Evolutionary conservation across 768 basidiomycete genomes (phyloP), one percentile per base, ranked within the genome.

Genomic region (Plicaturopsis crispa): DNA sequence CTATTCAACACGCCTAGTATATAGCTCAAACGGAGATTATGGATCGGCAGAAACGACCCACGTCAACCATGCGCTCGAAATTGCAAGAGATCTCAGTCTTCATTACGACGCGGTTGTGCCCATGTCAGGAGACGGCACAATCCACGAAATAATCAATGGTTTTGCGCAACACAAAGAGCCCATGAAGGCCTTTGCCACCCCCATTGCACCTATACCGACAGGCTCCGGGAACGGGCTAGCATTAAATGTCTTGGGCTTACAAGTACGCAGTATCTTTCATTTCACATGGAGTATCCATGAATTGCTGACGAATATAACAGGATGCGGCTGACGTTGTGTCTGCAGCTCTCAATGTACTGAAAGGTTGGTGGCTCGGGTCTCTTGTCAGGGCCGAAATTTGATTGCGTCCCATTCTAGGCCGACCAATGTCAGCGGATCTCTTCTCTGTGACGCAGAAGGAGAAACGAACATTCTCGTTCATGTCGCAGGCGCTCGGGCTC

Each of bases 101-200:
- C 65, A 70, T 12, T 84, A 72, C 44, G 88, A 91, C 45, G 85
- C 79, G 0, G 54, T 93, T 30, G 70, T 86, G 24, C 59, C 77
- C 21, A 70, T 92, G 17, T 90, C 87, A 0, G 90, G 90, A 0
- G 90, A 93, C 49, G 90, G 90, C 6, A 66, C 88, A 24, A 52
- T 89, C 12, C 84, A 91, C 50, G 90, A 93, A 60, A 68, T 88
- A 17, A 48, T 90, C 53, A 93, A 93, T 51, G 90, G 89, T 3
- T 75, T 91, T 40, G 78, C 83, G 3, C 63, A 78, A 38, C 81
- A 84, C 41, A 57, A 63, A 20, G 63, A 78, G 24, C 75, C 81
- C 2, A 54, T 62, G 24, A 66, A 64, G 33, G 88, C 84, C 1
- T 72, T 91, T 40, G 54, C 52, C 32, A 75, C 78, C 21, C 86